phyloP scores from a whole-genome alignment of 139 green algal species.

The Chlorella vulgaris region DNA sequence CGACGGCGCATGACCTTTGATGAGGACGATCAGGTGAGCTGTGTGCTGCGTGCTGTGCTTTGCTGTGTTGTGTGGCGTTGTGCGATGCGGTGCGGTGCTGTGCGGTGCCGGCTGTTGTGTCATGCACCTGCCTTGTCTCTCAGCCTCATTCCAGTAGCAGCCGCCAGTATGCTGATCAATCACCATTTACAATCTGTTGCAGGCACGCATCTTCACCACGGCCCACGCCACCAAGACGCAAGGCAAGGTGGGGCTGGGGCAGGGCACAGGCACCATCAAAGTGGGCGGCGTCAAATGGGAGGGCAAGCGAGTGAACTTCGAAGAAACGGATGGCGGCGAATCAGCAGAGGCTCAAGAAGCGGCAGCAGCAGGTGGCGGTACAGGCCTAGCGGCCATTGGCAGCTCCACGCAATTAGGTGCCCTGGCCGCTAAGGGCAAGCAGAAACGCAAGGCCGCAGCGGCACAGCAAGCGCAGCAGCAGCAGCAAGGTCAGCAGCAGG shows the following conservation, averaged over 20 bases:
- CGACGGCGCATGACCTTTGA: slow-evolving; percentile 59
- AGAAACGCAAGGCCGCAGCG: not conserved
- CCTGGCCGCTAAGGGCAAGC: no score
- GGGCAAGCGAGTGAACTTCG: slow-evolving; percentile 74
- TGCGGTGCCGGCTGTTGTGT: not conserved
- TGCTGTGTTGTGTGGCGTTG: not conserved
- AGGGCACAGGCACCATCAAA: slow-evolving; percentile 42
- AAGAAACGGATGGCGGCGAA: slow-evolving; percentile 35
- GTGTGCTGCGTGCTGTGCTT: no score
- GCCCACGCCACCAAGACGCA: slow-evolving; percentile 51
- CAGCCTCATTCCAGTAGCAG: not conserved
- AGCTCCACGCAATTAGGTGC: slow-evolving; percentile 10
- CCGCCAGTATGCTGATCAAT: no score
- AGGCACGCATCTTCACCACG: slow-evolving; percentile 48
- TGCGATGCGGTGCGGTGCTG: not conserved
- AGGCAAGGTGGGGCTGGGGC: slow-evolving; percentile 56
- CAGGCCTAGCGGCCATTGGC: not conserved
- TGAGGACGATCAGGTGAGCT: slow-evolving; percentile 51
- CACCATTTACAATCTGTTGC: not conserved
- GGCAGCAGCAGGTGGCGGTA: not conserved
- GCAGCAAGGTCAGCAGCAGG: not conserved
- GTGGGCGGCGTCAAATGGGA: slow-evolving; percentile 71
- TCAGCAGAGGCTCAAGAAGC: slow-evolving; percentile 1
- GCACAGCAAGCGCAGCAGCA: not conserved
- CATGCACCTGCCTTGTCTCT: not conserved